Percentiles rank a stretch among this genome's conserved stretches.
These are phyloP conservation scores for Trifolium repens DNA, from an alignment of 306 rosid species.

Conservation along the genomic window DNA sequence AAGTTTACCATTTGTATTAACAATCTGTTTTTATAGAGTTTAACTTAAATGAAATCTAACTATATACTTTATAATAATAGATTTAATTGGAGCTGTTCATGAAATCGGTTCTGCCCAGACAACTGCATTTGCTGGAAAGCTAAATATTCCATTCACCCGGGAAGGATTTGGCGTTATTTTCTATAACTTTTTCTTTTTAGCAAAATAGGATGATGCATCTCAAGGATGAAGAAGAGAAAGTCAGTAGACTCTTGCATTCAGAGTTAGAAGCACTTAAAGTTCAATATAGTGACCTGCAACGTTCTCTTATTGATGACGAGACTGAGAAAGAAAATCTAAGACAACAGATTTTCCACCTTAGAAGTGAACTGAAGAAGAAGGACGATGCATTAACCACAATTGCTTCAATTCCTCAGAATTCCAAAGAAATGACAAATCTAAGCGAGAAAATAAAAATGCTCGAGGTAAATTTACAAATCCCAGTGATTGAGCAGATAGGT, in stretches of 20 bases:
- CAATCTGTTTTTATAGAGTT: too few relatives aligned
- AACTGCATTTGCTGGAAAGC: too few relatives aligned
- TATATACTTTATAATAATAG: too few relatives aligned
- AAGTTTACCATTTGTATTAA: too few relatives aligned
- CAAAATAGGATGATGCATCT: slow-evolving; percentile 50
- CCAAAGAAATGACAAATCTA: slow-evolving; percentile 65
- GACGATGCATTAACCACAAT: slow-evolving; percentile 57
- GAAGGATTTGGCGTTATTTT: too few relatives aligned
- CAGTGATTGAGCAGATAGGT: too few relatives aligned
- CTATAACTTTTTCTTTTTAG: too few relatives aligned
- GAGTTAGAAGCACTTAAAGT: slow-evolving; percentile 69
- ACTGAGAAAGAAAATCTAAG: slow-evolving; percentile 74
- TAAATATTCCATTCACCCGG: too few relatives aligned
- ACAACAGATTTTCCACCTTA: slow-evolving; percentile 62
- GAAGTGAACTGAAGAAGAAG: slow-evolving; percentile 66
- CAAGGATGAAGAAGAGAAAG: slow-evolving; percentile 64
- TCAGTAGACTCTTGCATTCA: slow-evolving; percentile 47
- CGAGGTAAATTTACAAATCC: slow-evolving; percentile 91
- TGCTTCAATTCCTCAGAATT: background rate
- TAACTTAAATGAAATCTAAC: too few relatives aligned
- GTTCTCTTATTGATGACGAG: slow-evolving; percentile 65
- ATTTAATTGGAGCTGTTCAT: too few relatives aligned
- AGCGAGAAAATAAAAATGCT: slow-evolving; percentile 72
- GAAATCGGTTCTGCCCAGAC: too few relatives aligned
- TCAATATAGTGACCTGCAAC: slow-evolving; percentile 60